A percentile compares a stretch with the other conserved stretches of the same genome.
phyloP scores from a whole-genome alignment of 2,329 filamentous ascomycete genomes.

The Endoconidiophora polonica region DNA sequence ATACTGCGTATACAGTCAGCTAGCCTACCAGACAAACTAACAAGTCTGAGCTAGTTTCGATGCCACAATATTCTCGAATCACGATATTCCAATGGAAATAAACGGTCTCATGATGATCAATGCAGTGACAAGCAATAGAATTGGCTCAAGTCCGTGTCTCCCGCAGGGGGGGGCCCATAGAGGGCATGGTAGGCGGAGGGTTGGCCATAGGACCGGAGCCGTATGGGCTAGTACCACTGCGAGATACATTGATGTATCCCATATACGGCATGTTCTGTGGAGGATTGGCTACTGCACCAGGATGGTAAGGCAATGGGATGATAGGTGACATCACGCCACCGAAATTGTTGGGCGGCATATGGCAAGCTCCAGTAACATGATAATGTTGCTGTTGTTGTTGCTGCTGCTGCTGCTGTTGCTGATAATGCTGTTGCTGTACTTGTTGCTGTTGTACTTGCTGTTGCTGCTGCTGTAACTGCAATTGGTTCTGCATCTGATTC shows the following conservation, averaged over 20 bases:
- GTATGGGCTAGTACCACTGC: constrained; percentile 9
- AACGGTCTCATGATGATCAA: too few species aligned
- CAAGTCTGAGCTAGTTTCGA: too few species aligned
- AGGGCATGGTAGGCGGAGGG: too few species aligned
- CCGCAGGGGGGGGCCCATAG: too few species aligned
- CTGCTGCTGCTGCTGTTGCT: constrained; percentile 7
- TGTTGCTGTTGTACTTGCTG: constrained; percentile 22
- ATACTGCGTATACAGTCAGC: too few species aligned
- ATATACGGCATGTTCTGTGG: constrained; percentile 11
- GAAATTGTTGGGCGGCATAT: constrained; percentile 16
- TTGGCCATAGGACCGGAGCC: too few species aligned
- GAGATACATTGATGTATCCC: constrained; percentile 7
- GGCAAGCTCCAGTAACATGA: background rate
- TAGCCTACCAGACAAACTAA: too few species aligned
- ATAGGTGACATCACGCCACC: constrained; percentile 19
- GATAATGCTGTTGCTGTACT: constrained; percentile 15
- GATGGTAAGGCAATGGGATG: constrained; percentile 13
- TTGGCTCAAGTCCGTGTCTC: too few species aligned
- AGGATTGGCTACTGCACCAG: background rate
- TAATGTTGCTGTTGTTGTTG: background rate
- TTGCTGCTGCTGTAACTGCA: constrained; percentile 27
- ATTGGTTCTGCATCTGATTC: constrained; percentile 15
- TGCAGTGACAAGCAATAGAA: too few species aligned
- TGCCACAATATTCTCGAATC: too few species aligned
- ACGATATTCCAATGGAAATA: too few species aligned